Conservation (phyloP, 768 basidiomycete species). For the Trametes sanguinea region DNA sequence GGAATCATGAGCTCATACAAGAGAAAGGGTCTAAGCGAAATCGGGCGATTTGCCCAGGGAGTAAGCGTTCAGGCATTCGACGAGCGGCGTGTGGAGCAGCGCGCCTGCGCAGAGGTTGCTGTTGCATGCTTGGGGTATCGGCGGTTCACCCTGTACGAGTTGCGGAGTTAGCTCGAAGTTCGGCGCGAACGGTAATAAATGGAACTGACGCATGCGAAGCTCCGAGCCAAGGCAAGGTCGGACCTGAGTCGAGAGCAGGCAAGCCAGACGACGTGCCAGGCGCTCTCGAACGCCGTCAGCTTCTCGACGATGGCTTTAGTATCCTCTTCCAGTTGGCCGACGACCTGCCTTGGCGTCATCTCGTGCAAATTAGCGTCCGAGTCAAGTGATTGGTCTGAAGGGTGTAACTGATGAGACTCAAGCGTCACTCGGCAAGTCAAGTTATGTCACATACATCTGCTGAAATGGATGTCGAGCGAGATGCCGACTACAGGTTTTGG, state of each 20-base stretch:
- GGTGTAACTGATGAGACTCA: too few relatives aligned
- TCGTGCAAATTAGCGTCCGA: slow-evolving; percentile 10
- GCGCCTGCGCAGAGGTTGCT: slow-evolving; percentile 26
- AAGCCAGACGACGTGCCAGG: slow-evolving; percentile 32
- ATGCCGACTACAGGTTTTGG: slow-evolving; percentile 17
- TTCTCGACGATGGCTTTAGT: slow-evolving; percentile 25
- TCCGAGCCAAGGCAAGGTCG: slow-evolving; percentile 28
- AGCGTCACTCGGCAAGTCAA: too few relatives aligned
- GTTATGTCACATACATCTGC: slow-evolving; percentile 4
- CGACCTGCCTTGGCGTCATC: slow-evolving; percentile 13
- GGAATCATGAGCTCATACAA: neutral
- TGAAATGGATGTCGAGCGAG: slow-evolving; percentile 24
- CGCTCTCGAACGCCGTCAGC: slow-evolving; percentile 32
- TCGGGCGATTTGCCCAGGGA: slow-evolving; percentile 29
- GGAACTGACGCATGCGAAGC: slow-evolving; percentile 24
- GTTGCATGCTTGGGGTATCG: slow-evolving; percentile 23
- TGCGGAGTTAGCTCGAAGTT: too few relatives aligned
- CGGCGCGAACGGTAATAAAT: neutral
- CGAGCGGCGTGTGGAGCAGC: slow-evolving; percentile 28
- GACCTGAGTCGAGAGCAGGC: slow-evolving; percentile 26
- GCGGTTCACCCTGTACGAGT: slow-evolving; percentile 6
- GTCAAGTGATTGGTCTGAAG: slow-evolving; percentile 13
- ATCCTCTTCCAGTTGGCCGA: slow-evolving; percentile 19
- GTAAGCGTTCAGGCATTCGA: slow-evolving; percentile 32
- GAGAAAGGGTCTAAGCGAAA: neutral